Conservation (phyloP, 1,284 basidiomycete species). For the Malassezia arunalokei region DNA sequence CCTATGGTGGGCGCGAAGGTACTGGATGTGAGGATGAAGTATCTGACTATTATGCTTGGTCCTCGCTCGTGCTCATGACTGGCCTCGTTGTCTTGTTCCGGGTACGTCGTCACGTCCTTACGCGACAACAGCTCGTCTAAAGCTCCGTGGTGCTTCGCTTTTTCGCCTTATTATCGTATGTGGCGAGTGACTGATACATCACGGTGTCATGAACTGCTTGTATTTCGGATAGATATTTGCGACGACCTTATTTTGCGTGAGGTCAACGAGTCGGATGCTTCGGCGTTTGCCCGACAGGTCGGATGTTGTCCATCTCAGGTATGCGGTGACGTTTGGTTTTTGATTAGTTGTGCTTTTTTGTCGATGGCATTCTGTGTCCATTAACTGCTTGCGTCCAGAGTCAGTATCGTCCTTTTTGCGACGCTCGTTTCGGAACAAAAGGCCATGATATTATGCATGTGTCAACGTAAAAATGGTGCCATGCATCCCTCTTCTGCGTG, state of each 20-base stretch:
- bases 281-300: slow-evolving; percentile 72
- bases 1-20: slow-evolving; percentile 63
- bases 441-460: slow-evolving; percentile 30
- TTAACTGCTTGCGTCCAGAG: no score
- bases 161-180: slow-evolving; percentile 86
- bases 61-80: slow-evolving; percentile 31
- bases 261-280: slow-evolving; percentile 80
- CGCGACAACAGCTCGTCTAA: slow-evolving; percentile 17
- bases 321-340: slow-evolving; percentile 66
- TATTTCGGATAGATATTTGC: slow-evolving; percentile 47
- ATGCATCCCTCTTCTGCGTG: neutral
- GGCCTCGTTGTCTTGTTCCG: slow-evolving; percentile 34
- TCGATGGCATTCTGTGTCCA: slow-evolving; percentile 56
- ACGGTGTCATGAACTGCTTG: slow-evolving; percentile 40
- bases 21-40: slow-evolving; percentile 53
- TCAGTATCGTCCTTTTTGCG: slow-evolving; percentile 37
- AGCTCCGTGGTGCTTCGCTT: slow-evolving; percentile 44
- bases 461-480: neutral
- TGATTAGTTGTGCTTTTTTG: slow-evolving; percentile 69
- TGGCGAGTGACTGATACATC: neutral
- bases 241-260: slow-evolving; percentile 63
- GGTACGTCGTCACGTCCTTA: neutral
- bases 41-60: slow-evolving; percentile 21
- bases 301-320: slow-evolving; percentile 53
- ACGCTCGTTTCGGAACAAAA: slow-evolving; percentile 28